Evolutionary conservation across 2,329 filamentous ascomycete genomes (phyloP).

Genomic region (Diplodia sapinea): DNA sequence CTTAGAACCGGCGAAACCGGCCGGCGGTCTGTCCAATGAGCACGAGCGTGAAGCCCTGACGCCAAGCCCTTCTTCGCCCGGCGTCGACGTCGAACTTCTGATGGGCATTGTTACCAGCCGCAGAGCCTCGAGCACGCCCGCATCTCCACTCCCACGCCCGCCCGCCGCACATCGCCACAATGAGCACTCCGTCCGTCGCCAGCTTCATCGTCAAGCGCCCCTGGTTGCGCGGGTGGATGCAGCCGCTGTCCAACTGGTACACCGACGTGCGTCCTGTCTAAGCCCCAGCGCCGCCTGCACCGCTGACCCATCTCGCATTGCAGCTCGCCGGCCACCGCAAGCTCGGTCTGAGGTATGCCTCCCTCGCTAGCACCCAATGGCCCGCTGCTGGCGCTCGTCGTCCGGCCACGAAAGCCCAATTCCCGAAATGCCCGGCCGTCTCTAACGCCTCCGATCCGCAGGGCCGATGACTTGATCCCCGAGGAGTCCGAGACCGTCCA

Average conservation of each 20-base stretch:
- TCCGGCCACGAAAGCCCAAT: background rate
- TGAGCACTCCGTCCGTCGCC: slow-evolving; percentile 75
- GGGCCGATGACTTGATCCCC: slow-evolving; percentile 91
- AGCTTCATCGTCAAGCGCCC: slow-evolving; percentile 82
- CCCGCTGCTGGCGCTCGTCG: slow-evolving; percentile 3
- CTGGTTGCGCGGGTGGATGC: slow-evolving; percentile 80
- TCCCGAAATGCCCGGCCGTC: slow-evolving; percentile 8
- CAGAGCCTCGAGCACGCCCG: slow-evolving; percentile 30
- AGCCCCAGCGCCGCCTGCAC: background rate
- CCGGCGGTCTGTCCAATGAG: slow-evolving; percentile 9
- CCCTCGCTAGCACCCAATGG: slow-evolving; percentile 27
- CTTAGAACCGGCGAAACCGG: slow-evolving; percentile 6
- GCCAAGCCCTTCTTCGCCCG: slow-evolving; percentile 3
- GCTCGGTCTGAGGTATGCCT: slow-evolving; percentile 81
- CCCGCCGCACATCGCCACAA: slow-evolving; percentile 49
- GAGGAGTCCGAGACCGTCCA: slow-evolving; percentile 90
- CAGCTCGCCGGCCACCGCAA: slow-evolving; percentile 84
- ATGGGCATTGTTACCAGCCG: slow-evolving; percentile 39
- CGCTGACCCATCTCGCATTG: slow-evolving; percentile 29
- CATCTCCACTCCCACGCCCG: slow-evolving; percentile 31
- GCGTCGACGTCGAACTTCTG: slow-evolving; percentile 30
- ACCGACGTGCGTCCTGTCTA: slow-evolving; percentile 55
- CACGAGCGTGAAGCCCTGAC: slow-evolving; percentile 11
- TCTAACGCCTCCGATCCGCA: slow-evolving; percentile 53
- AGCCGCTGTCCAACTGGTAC: slow-evolving; percentile 88